Conservation (phyloP, 2,329 filamentous ascomycete genomes). For the Trichoderma asperellum region DNA sequence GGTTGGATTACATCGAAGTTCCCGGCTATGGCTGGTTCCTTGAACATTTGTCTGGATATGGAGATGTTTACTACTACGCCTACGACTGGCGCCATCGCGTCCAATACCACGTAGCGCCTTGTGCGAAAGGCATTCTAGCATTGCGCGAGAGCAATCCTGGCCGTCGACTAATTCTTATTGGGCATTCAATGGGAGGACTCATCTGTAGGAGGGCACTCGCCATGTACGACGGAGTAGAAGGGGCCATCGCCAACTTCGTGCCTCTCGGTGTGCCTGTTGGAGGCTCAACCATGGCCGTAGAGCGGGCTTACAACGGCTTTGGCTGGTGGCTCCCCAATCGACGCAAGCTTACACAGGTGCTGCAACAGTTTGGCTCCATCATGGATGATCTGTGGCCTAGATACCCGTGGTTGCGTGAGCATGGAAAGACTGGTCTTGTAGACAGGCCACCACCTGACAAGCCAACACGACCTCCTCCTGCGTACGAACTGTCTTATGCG, state of each 20-base stretch:
- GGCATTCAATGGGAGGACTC: not conserved
- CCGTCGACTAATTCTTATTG: not conserved
- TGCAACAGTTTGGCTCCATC: not conserved
- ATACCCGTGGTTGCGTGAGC: not conserved
- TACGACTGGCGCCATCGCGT: not conserved
- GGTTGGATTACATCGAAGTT: not conserved
- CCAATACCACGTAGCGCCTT: not conserved
- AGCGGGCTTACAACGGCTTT: not conserved
- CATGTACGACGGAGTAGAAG: not conserved
- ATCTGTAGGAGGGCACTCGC: not conserved
- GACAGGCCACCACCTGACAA: not conserved
- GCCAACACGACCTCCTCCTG: not conserved
- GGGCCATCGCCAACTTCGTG: not conserved
- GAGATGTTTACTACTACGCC: not conserved
- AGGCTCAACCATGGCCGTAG: not conserved
- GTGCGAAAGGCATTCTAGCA: not conserved
- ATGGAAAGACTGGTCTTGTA: not conserved
- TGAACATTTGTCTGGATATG: not conserved
- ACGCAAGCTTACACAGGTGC: not conserved
- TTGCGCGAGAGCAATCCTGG: not conserved
- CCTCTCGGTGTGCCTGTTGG: not conserved
- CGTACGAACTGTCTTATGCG: not conserved
- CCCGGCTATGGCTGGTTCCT: not conserved
- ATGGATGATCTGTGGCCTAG: not conserved
- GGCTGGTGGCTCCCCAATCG: not conserved